A percentile compares a stretch with the other conserved stretches of the same genome.
Conservation (phyloP, 176 grass and related monocot species). For the Poa annua region DNA sequence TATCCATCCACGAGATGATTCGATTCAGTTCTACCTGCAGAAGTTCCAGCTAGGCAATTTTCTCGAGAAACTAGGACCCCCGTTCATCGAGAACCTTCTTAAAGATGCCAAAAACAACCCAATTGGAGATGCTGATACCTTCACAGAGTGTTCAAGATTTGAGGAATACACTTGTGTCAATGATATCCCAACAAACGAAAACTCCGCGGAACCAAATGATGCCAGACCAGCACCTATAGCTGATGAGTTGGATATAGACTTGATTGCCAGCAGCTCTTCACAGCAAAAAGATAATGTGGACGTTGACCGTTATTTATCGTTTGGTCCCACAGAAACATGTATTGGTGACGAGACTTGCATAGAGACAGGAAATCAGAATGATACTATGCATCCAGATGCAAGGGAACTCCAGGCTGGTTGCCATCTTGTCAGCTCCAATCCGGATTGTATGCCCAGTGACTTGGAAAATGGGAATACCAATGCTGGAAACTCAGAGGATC, state of each 20-base stretch:
- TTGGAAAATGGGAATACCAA: slow-evolving; percentile 18
- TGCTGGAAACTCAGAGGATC: slow-evolving; percentile 13
- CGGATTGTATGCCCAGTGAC: no score
- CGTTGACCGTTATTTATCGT: not conserved
- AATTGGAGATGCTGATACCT: not conserved
- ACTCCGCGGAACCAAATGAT: not conserved
- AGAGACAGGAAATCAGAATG: slow-evolving; percentile 36
- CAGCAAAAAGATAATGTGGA: slow-evolving; percentile 1
- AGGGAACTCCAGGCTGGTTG: not conserved
- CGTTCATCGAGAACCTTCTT: not conserved
- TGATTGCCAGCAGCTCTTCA: not conserved
- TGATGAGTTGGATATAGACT: slow-evolving; percentile 13
- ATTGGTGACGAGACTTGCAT: not conserved
- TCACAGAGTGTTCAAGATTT: slow-evolving; percentile 34
- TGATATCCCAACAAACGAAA: slow-evolving; percentile 33
- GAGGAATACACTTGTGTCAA: slow-evolving; percentile 26
- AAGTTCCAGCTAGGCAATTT: slow-evolving; percentile 15
- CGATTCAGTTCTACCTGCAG: slow-evolving; percentile 33
- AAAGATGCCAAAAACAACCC: not conserved
- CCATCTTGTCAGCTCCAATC: slow-evolving; percentile 19
- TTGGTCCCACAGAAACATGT: not conserved
- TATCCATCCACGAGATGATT: not conserved
- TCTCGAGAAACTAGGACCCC: not conserved
- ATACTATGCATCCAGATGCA: slow-evolving; percentile 24
- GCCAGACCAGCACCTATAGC: not conserved